Percentiles rank a stretch among this genome's conserved stretches.
phyloP scores from a whole-genome alignment of 148 eudicot species.

The Rhododendron vialii region DNA sequence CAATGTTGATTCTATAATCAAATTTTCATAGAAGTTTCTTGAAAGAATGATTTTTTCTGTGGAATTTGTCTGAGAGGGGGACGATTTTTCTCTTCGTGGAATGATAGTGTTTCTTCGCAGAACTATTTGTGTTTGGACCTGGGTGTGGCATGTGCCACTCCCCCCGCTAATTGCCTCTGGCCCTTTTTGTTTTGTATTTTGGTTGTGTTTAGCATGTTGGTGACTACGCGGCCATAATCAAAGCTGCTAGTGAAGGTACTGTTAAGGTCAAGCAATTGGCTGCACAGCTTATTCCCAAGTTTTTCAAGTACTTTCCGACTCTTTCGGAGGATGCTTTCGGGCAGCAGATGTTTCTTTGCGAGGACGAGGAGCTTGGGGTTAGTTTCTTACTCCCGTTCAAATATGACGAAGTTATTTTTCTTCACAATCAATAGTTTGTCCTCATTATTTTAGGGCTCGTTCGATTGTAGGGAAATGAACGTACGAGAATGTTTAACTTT shows the following conservation, averaged over 20 bases:
- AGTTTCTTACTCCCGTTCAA: slow-evolving; percentile 3
- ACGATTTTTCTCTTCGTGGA: too few relatives aligned
- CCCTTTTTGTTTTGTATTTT: background rate
- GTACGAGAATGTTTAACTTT: background rate
- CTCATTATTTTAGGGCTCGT: background rate
- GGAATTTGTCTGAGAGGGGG: too few relatives aligned
- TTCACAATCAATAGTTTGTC: background rate
- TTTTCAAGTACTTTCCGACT: slow-evolving; percentile 45
- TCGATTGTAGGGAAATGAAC: background rate
- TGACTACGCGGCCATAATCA: slow-evolving; percentile 41
- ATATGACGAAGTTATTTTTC: background rate
- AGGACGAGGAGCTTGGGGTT: slow-evolving; percentile 50
- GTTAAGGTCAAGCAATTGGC: slow-evolving; percentile 54
- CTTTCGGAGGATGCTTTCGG: slow-evolving; percentile 31
- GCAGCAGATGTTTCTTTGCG: slow-evolving; percentile 32
- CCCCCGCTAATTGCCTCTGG: too few relatives aligned
- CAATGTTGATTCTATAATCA: too few relatives aligned
- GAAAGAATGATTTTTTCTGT: too few relatives aligned
- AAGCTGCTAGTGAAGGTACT: slow-evolving; percentile 29
- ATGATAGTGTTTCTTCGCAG: too few relatives aligned
- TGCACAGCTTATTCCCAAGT: slow-evolving; percentile 57
- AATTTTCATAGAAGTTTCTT: too few relatives aligned
- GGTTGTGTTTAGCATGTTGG: slow-evolving; percentile 22
- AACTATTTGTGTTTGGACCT: too few relatives aligned
- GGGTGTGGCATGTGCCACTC: too few relatives aligned